Conservation (phyloP, 2,329 filamentous ascomycete species). For the Sarocladium brachiariae region DNA sequence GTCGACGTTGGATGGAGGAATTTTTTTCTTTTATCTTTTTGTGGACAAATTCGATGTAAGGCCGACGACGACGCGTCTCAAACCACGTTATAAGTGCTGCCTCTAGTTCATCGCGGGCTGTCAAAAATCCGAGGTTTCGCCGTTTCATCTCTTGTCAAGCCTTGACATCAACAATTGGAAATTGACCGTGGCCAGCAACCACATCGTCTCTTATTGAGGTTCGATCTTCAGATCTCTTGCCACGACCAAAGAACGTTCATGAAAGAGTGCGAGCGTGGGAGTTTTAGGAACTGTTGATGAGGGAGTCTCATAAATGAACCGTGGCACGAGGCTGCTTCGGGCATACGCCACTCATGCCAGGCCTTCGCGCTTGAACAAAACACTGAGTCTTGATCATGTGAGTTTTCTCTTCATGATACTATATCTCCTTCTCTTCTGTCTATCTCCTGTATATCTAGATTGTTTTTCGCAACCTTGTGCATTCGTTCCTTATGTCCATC, state of each 20-base stretch:
- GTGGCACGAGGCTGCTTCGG: slow-evolving; percentile 19
- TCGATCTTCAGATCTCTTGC: too few species aligned
- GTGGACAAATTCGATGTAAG: neutral
- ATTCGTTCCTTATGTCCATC: too few species aligned
- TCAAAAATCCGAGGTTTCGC: slow-evolving; percentile 8
- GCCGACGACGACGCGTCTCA: slow-evolving; percentile 5
- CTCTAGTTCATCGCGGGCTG: too few species aligned
- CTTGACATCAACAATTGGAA: neutral
- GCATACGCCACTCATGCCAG: slow-evolving; percentile 21
- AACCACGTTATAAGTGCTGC: too few species aligned
- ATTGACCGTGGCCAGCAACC: too few species aligned
- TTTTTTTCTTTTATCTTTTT: neutral
- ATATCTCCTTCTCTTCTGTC: too few species aligned
- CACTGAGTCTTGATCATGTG: slow-evolving; percentile 55
- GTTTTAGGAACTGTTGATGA: neutral
- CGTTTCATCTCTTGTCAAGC: neutral
- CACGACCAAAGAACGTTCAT: too few species aligned
- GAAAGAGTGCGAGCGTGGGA: too few species aligned
- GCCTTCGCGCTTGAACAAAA: slow-evolving; percentile 24
- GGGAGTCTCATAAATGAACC: slow-evolving; percentile 17
- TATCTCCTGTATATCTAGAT: neutral
- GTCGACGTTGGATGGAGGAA: too few species aligned
- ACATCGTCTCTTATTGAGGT: too few species aligned
- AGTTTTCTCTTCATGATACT: too few species aligned
- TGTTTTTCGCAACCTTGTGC: neutral